These are phyloP conservation scores for Carex scoparia DNA, from an alignment of 176 grass and related monocot species.

Conservation along the genomic window DNA sequence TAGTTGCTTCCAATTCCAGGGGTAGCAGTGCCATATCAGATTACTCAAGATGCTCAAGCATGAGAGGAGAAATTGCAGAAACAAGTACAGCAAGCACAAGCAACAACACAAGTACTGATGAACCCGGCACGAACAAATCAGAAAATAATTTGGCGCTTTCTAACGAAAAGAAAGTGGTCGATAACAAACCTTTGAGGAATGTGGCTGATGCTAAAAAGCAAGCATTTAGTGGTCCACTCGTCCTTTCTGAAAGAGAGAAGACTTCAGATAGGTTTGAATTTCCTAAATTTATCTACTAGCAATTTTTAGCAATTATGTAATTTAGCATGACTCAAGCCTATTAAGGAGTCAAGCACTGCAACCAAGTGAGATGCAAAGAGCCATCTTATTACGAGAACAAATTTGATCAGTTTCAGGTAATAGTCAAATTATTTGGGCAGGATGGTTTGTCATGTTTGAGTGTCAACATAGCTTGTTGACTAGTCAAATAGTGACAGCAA, in stretches of 20 bases:
- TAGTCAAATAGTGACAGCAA: not conserved
- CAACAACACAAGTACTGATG: conserved; percentile 35
- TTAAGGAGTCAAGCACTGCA: not conserved
- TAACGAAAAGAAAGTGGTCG: conserved; percentile 53
- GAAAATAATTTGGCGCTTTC: conserved; percentile 52
- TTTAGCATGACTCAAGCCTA: not conserved
- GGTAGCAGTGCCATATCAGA: not conserved
- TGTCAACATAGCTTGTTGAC: not conserved
- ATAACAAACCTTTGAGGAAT: conserved; percentile 43
- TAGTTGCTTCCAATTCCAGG: conserved; percentile 15
- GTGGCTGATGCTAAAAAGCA: conserved; percentile 56
- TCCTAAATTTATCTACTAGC: not conserved
- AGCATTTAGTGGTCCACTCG: conserved; percentile 55
- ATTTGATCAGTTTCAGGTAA: not conserved
- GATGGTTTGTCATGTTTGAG: not conserved
- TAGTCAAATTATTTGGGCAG: not conserved
- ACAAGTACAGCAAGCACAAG: conserved; percentile 30
- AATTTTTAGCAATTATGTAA: not conserved
- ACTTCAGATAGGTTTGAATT: conserved; percentile 62
- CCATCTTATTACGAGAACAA: not conserved
- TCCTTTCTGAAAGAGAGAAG: conserved; percentile 46
- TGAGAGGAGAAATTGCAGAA: conserved; percentile 37
- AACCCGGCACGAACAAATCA: conserved; percentile 36
- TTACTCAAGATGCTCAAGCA: conserved; percentile 24
- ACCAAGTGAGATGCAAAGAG: not conserved